These are phyloP conservation scores for Monocercomonoides exilis DNA, from an alignment of 78 protist species.

Conservation along the genomic window DNA sequence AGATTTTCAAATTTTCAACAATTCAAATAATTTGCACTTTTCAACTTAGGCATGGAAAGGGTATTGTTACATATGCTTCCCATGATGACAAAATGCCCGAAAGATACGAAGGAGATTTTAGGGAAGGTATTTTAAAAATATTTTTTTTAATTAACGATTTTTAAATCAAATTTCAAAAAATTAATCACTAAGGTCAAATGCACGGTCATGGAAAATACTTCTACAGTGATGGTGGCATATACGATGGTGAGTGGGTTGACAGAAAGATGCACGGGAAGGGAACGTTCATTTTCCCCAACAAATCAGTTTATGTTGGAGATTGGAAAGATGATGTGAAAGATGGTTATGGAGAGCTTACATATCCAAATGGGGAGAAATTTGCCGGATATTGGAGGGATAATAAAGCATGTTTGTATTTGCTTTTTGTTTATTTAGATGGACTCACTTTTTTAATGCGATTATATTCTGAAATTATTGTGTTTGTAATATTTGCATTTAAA, in stretches of 20 bases:
- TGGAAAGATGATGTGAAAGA: conserved; percentile 36
- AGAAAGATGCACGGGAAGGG: conserved; percentile 53
- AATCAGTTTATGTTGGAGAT: conserved; percentile 41
- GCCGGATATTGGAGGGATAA: conserved; percentile 57
- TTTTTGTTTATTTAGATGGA: not conserved
- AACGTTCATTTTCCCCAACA: conserved; percentile 35
- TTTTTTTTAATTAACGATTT: conserved; percentile 27
- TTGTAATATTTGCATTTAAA: not conserved
- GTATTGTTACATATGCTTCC: conserved; percentile 23
- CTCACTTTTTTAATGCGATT: not conserved
- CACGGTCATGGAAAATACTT: conserved; percentile 56
- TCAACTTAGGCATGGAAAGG: conserved; percentile 2
- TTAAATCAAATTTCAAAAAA: not conserved
- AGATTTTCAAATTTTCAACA: not conserved
- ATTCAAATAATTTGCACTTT: not conserved
- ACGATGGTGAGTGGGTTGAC: conserved; percentile 58
- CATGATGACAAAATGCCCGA: conserved; percentile 19
- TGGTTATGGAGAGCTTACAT: conserved; percentile 38
- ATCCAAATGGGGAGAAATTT: conserved; percentile 47
- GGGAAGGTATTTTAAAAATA: not conserved
- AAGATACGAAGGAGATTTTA: conserved; percentile 42
- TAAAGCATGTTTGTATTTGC: conserved; percentile 1
- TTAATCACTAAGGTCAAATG: conserved; percentile 32
- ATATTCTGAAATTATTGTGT: not conserved
- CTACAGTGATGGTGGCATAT: conserved; percentile 44